Evolutionary conservation across 2,329 filamentous ascomycete species (phyloP).

Genomic region (Exophiala xenobiotica): DNA sequence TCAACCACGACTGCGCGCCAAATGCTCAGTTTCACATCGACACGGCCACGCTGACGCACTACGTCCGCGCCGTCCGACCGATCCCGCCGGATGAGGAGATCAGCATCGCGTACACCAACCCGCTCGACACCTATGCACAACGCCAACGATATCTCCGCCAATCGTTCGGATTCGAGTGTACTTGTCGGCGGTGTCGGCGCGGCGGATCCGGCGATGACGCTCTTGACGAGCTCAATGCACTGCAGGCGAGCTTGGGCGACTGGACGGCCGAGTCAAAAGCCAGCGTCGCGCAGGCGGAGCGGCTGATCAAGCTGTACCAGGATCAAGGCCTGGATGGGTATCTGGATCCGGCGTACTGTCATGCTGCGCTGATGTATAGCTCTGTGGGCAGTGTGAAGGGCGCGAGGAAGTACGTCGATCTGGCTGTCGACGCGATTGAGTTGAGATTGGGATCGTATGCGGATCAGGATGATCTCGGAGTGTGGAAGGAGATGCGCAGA

Average conservation of each 20-base stretch:
- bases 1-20: constrained; percentile 25
- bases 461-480: constrained; percentile 4
- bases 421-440: constrained; percentile 15
- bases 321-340: constrained; percentile 14
- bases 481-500: constrained; percentile 15
- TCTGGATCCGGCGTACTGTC: constrained; percentile 20
- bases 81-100: constrained; percentile 89
- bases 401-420: constrained; percentile 15
- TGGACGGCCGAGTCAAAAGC: constrained; percentile 10
- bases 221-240: constrained; percentile 10
- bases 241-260: constrained; percentile 11
- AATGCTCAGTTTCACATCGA: constrained; percentile 18
- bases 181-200: constrained; percentile 15
- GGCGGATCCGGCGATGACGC: constrained; percentile 5
- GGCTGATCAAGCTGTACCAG: constrained; percentile 11
- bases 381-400: constrained; percentile 15
- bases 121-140: constrained; percentile 4
- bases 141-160: constrained; percentile 15
- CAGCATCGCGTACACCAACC: constrained; percentile 72
- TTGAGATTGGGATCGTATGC: constrained; percentile 17
- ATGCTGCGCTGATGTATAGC: constrained; percentile 21
- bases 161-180: constrained; percentile 20
- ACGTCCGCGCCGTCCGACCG: constrained; percentile 50
- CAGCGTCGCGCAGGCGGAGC: constrained; percentile 13
- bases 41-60: constrained; percentile 6